These are phyloP conservation scores for Trametes hirsuta DNA, from an alignment of 1,284 basidiomycete genomes.

Conservation along the genomic window DNA sequence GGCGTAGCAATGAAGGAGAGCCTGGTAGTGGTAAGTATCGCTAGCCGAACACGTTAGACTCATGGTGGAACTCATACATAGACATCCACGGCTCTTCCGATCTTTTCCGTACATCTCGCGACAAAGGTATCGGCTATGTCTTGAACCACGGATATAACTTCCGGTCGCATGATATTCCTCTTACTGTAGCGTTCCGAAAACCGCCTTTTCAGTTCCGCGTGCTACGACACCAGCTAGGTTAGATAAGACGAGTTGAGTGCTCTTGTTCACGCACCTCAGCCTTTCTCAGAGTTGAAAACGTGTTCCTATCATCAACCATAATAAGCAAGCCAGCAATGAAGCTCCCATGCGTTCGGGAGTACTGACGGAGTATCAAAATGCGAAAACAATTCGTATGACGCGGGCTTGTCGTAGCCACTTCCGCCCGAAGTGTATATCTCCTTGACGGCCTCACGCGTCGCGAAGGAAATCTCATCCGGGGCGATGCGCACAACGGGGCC, in stretches of 20 bases:
- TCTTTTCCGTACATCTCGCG: slow-evolving; percentile 16
- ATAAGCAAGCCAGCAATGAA: no score
- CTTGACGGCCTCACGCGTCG: slow-evolving; percentile 29
- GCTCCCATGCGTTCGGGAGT: background rate
- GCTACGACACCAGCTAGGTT: slow-evolving; percentile 8
- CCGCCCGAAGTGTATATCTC: slow-evolving; percentile 31
- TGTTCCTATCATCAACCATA: slow-evolving; percentile 18
- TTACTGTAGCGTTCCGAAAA: slow-evolving; percentile 31
- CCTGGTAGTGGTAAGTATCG: slow-evolving; percentile 5
- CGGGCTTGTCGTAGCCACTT: slow-evolving; percentile 30
- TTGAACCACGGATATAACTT: slow-evolving; percentile 18
- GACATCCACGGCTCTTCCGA: slow-evolving; percentile 19
- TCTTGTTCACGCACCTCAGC: background rate
- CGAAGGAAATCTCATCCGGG: slow-evolving; percentile 34
- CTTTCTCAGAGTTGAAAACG: slow-evolving; percentile 29
- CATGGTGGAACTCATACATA: slow-evolving; percentile 6
- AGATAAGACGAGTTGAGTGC: background rate
- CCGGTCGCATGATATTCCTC: slow-evolving; percentile 23
- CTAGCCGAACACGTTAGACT: background rate
- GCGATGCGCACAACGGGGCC: slow-evolving; percentile 34
- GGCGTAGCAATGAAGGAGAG: slow-evolving; percentile 28
- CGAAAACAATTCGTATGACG: slow-evolving; percentile 26
- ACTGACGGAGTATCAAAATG: slow-evolving; percentile 24
- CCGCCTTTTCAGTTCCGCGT: slow-evolving; percentile 26
- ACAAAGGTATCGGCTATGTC: slow-evolving; percentile 25